phyloP scores from a whole-genome alignment of 1,284 basidiomycete species.

The Blastosporella zonata region DNA sequence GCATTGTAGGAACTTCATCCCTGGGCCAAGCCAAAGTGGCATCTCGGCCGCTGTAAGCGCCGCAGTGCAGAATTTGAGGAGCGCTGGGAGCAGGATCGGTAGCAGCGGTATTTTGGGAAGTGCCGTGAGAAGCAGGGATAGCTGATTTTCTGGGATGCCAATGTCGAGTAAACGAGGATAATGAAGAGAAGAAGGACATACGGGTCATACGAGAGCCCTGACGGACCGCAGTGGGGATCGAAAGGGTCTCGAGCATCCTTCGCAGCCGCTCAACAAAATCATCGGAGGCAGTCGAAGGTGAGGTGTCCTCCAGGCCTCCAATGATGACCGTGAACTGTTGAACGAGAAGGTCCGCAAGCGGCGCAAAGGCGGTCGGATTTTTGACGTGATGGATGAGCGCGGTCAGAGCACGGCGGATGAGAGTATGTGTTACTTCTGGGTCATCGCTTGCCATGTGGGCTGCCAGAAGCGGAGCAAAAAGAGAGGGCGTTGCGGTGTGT shows the following conservation, averaged over 20 bases:
- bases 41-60: slow-evolving; percentile 61
- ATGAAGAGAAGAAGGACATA: slow-evolving; percentile 30
- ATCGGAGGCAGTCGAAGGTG: slow-evolving; percentile 17
- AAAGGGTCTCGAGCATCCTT: slow-evolving; percentile 45
- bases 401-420: slow-evolving; percentile 71
- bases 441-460: slow-evolving; percentile 47
- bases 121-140: slow-evolving; percentile 43
- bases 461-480: slow-evolving; percentile 56
- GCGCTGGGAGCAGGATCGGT: slow-evolving; percentile 36
- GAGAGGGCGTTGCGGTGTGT: slow-evolving; percentile 69
- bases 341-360: slow-evolving; percentile 55
- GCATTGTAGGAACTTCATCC: slow-evolving; percentile 57
- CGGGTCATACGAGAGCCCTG: slow-evolving; percentile 62
- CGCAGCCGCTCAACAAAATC: slow-evolving; percentile 29
- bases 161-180: background rate
- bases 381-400: slow-evolving; percentile 81
- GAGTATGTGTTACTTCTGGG: slow-evolving; percentile 45
- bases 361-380: slow-evolving; percentile 57
- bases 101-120: slow-evolving; percentile 39
- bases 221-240: slow-evolving; percentile 54
- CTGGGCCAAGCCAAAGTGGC: slow-evolving; percentile 59
- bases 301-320: slow-evolving; percentile 16
- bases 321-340: slow-evolving; percentile 27
- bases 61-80: slow-evolving; percentile 50
- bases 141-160: slow-evolving; percentile 42